These are phyloP conservation scores for Neonectria sp. DNA, from an alignment of 2,329 filamentous ascomycete species.

Conservation along the genomic window DNA sequence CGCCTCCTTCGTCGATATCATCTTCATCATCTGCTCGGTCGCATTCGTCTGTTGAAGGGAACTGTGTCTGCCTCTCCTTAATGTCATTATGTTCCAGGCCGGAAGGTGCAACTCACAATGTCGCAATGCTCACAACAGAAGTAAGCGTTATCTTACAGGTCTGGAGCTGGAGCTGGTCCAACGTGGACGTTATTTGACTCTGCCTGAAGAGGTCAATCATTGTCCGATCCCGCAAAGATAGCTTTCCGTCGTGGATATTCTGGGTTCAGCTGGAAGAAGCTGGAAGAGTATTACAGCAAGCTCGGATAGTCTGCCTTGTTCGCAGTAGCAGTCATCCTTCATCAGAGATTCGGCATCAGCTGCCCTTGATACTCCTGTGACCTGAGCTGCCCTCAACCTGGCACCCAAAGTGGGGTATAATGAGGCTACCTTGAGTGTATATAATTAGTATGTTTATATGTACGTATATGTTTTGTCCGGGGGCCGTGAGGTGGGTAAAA, in stretches of 20 bases:
- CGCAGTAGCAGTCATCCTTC: neutral
- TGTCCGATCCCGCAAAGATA: conserved; percentile 1
- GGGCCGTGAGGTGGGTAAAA: no score
- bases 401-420: no score
- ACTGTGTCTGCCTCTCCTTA: conserved; percentile 1
- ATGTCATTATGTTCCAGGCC: neutral
- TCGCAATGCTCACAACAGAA: neutral
- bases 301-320: neutral
- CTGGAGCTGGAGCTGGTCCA: neutral
- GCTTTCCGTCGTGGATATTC: neutral
- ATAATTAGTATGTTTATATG: no score
- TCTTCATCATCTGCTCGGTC: neutral
- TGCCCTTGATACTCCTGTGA: neutral
- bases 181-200: neutral
- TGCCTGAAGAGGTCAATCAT: neutral
- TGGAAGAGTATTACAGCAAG: neutral
- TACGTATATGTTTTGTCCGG: no score
- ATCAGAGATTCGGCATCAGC: neutral
- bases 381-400: no score
- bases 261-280: neutral
- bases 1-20: neutral
- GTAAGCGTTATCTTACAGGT: conserved; percentile 1
- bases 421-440: no score
- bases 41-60: neutral
- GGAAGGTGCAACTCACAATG: neutral